Base-by-base conservation (phyloP, 139 green algal genomes). In the Chlorella sp. region DNA sequence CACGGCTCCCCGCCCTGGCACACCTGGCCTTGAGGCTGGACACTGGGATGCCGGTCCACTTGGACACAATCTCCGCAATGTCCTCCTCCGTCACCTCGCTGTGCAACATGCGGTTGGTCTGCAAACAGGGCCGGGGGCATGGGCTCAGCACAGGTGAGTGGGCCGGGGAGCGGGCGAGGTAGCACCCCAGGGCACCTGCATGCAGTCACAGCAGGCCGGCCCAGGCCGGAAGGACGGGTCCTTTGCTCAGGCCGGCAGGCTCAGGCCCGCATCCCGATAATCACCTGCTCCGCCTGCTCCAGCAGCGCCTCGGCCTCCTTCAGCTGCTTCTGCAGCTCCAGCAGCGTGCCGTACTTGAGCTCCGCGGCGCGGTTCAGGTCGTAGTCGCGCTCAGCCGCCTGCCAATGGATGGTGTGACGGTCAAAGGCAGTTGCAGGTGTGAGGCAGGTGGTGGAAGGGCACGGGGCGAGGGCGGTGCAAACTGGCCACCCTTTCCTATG, bases 341-440 rank as follows among this genome's bases (percentile, higher is more conserved):
- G 92, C 67, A 99, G 92, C 20, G 93, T 97, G 48, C 97, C 97
- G 85, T 99, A 99, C 92, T 99, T 99, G 84, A 99, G 92, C 92
- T 99, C 97, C 13, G 97, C 97, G 6, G 97, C 97, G 41, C 90
- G 41, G 79, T 84, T 84, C 9, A 84, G 79, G 79, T 84, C 79
- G 79, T 84, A 84, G 64, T 84, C 79, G 24, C 79, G 79, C 79
- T 84, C 79, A 0, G 79, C 79, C 5, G 79, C 64, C 77, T 83
- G 77, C 3, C 13, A 34, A 22, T 32, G 73, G 28, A 36, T 30
- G 36, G 73, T n/a, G 73, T 3, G 30, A 64, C 36, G 41, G 72
- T 32, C 56, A 19, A 51, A 19, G 22, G 72, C 58, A 60, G 72
- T 13, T 22, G 72, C 40, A 77, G 38, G 17, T n/a, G n/a, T 32